Evolutionary conservation across 176 grass and related monocot genomes (phyloP).

Genomic region (Saccharum spontaneum): DNA sequence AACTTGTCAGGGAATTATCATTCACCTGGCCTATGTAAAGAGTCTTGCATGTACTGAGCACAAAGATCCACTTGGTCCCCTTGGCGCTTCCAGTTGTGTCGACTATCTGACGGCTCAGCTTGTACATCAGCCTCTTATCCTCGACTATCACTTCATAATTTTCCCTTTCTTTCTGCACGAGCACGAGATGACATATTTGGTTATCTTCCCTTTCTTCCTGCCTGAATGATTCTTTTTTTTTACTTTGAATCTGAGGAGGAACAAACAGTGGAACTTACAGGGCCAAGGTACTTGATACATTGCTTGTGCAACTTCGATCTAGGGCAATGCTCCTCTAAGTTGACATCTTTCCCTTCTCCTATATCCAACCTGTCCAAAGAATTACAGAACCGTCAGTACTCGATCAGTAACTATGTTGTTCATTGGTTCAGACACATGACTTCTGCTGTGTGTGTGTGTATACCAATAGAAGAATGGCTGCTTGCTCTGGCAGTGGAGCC

Average conservation of each 20-base stretch:
- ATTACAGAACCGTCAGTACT: background rate
- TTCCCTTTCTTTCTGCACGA: constrained; percentile 80
- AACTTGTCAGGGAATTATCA: background rate
- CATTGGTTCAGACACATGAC: background rate
- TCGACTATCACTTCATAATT: constrained; percentile 65
- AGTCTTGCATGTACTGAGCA: constrained; percentile 73
- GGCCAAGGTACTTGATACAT: constrained; percentile 88
- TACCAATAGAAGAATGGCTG: constrained; percentile 93
- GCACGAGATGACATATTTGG: background rate
- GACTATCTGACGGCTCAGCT: constrained; percentile 52
- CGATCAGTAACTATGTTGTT: background rate
- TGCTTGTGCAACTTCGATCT: constrained; percentile 65
- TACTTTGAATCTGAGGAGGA: background rate
- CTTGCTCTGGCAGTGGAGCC: constrained; percentile 57
- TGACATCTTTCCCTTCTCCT: constrained; percentile 78
- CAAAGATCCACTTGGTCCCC: constrained; percentile 80
- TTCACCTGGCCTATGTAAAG: constrained; percentile 69
- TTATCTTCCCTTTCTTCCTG: constrained; percentile 78
- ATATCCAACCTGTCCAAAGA: constrained; percentile 57
- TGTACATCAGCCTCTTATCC: constrained; percentile 69
- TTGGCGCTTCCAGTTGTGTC: constrained; percentile 38
- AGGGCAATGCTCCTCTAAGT: constrained; percentile 52
- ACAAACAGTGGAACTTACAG: constrained; percentile 41
- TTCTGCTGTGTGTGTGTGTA: background rate
- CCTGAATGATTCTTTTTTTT: background rate